Conservation (phyloP, 2,329 filamentous ascomycete genomes). For the Aspergillus floridensis region DNA sequence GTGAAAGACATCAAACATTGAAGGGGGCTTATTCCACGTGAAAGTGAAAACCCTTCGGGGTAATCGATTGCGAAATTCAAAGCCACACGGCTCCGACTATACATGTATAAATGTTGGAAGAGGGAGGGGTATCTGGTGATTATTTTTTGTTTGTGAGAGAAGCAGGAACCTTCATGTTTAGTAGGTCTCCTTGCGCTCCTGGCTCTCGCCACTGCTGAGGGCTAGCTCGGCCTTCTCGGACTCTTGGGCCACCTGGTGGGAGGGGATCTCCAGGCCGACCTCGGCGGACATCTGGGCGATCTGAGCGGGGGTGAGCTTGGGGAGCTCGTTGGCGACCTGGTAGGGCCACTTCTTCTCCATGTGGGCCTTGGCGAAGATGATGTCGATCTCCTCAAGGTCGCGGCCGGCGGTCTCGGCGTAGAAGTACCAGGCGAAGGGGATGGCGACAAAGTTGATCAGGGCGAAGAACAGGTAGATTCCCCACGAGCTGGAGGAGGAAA, state of each 20-base stretch:
- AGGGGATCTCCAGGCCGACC: conserved; percentile 21
- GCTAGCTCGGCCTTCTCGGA: conserved; percentile 23
- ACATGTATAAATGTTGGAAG: not conserved
- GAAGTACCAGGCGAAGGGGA: conserved; percentile 52
- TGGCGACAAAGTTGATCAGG: conserved; percentile 39
- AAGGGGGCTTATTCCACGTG: not conserved
- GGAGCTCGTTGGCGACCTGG: conserved; percentile 26
- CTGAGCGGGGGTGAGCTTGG: conserved; percentile 30
- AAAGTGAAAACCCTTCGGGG: too few relatives aligned
- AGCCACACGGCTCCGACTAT: not conserved
- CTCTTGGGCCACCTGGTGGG: conserved; percentile 8
- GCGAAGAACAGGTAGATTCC: conserved; percentile 44
- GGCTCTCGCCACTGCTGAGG: conserved; percentile 18
- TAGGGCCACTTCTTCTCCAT: conserved; percentile 34
- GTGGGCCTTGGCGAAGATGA: conserved; percentile 41
- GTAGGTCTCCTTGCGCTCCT: conserved; percentile 9
- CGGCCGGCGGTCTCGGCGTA: conserved; percentile 48
- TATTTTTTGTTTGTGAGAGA: not conserved
- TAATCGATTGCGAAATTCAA: not conserved
- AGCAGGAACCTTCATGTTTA: not conserved
- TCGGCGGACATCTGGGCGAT: conserved; percentile 24
- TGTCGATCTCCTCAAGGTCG: conserved; percentile 42
- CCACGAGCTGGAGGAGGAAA: conserved; percentile 34
- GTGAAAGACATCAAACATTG: not conserved
- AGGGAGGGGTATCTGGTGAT: not conserved